Evolutionary conservation across 2,329 filamentous ascomycete genomes (phyloP).

Genomic region (Hypocreales sp.): DNA sequence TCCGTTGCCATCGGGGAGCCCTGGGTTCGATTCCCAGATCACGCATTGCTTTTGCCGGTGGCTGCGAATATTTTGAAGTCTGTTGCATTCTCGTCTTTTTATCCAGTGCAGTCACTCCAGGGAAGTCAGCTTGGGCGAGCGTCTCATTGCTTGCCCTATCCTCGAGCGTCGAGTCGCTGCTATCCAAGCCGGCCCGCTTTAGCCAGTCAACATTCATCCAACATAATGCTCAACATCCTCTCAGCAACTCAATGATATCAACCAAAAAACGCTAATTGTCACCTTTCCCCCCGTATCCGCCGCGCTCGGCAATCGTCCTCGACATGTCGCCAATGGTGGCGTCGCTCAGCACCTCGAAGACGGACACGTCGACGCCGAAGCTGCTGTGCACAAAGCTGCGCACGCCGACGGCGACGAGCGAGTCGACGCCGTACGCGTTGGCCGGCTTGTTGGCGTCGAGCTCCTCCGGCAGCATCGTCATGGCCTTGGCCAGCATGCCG

Average conservation of each 20-base stretch:
- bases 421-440: constrained; percentile 34
- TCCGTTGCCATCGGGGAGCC: constrained; percentile 17
- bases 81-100: no score
- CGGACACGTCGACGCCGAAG: constrained; percentile 25
- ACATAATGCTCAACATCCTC: no score
- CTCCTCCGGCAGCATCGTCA: constrained; percentile 27
- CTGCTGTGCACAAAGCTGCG: constrained; percentile 33
- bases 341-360: constrained; percentile 31
- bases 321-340: constrained; percentile 23
- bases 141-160: no score
- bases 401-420: constrained; percentile 33
- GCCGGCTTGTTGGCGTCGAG: constrained; percentile 25
- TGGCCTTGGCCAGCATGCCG: constrained; percentile 25
- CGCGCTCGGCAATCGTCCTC: constrained; percentile 17
- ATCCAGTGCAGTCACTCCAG: no score
- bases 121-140: no score
- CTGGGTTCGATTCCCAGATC: constrained; percentile 19
- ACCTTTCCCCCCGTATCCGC: constrained; percentile 10
- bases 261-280: no score
- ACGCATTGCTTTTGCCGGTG: constrained; percentile 10
- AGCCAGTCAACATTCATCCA: no score
- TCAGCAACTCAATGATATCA: no score
- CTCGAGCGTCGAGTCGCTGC: no score
- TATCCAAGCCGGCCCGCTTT: no score
- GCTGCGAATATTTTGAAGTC: no score